phyloP scores from a whole-genome alignment of 2,329 filamentous ascomycete genomes.

The Aspergillus texensis region DNA sequence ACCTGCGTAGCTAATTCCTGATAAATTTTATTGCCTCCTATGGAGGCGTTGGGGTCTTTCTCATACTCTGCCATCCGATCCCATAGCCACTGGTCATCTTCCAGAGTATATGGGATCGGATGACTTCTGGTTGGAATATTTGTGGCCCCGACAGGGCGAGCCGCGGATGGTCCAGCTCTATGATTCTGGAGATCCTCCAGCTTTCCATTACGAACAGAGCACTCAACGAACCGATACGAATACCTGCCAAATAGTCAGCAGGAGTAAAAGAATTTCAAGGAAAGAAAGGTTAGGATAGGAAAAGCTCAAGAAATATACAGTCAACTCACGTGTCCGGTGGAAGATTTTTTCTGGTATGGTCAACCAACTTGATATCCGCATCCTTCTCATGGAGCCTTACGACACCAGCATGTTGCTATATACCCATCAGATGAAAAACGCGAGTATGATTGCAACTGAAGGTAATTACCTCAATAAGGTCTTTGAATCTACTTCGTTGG shows the following conservation, averaged over 20 bases:
- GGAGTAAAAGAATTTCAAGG: neutral
- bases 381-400: slow-evolving; percentile 56
- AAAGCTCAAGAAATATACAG: neutral
- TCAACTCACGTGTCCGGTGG: slow-evolving; percentile 50
- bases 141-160: slow-evolving; percentile 50
- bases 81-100: slow-evolving; percentile 50
- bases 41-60: slow-evolving; percentile 31
- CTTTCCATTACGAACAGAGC: slow-evolving; percentile 52
- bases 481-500: slow-evolving; percentile 49
- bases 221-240: slow-evolving; percentile 62
- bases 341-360: slow-evolving; percentile 56
- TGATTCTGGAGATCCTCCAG: slow-evolving; percentile 54
- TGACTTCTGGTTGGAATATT: slow-evolving; percentile 37
- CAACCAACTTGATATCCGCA: slow-evolving; percentile 62
- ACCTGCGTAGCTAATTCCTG: slow-evolving; percentile 46
- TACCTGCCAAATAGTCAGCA: slow-evolving; percentile 38
- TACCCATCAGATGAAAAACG: slow-evolving; percentile 2
- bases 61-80: slow-evolving; percentile 46
- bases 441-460: neutral
- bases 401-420: slow-evolving; percentile 57
- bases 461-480: slow-evolving; percentile 49
- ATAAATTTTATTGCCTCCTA: slow-evolving; percentile 49
- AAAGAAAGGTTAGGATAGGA: slow-evolving; percentile 6
- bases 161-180: slow-evolving; percentile 47
- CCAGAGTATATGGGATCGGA: slow-evolving; percentile 40